Percentiles rank a stretch among this genome's conserved stretches.
Conservation (phyloP, 768 basidiomycete genomes). For the Dictyophora rubrovolvata region DNA sequence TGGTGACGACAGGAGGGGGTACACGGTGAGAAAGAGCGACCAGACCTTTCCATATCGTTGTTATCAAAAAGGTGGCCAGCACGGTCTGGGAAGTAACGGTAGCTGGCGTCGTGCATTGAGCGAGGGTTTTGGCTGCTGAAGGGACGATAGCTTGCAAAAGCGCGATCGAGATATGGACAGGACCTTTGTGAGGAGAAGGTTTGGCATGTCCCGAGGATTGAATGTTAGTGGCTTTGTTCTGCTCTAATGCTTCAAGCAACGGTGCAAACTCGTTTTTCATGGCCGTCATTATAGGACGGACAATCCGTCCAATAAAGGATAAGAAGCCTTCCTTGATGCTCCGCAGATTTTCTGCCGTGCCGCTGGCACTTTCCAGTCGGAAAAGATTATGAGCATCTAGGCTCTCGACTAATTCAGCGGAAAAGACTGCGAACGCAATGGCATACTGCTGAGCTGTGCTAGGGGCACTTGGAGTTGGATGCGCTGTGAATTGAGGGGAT, state of each 20-base stretch:
- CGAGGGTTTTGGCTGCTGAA: conserved; percentile 46
- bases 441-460: conserved; percentile 67
- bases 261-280: conserved; percentile 54
- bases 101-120: conserved; percentile 42
- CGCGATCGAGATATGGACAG: conserved; percentile 47
- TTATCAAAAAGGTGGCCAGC: conserved; percentile 64
- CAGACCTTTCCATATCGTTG: conserved; percentile 62
- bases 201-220: not conserved
- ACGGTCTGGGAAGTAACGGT: conserved; percentile 39
- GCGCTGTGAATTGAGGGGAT: conserved; percentile 47
- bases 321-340: conserved; percentile 58
- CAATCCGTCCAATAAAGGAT: conserved; percentile 55
- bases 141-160: conserved; percentile 52
- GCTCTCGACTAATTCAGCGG: conserved; percentile 60
- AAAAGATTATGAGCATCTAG: conserved; percentile 62
- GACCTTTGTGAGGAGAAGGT: not conserved
- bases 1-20: too few species aligned
- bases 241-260: conserved; percentile 54
- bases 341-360: conserved; percentile 53
- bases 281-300: conserved; percentile 50
- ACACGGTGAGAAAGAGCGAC: conserved; percentile 62
- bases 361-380: conserved; percentile 46
- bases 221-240: conserved; percentile 20
- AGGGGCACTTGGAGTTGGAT: conserved; percentile 40
- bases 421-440: conserved; percentile 54